Evolutionary conservation across 1,284 basidiomycete species (phyloP).

Genomic region (Lentinus polychrous): DNA sequence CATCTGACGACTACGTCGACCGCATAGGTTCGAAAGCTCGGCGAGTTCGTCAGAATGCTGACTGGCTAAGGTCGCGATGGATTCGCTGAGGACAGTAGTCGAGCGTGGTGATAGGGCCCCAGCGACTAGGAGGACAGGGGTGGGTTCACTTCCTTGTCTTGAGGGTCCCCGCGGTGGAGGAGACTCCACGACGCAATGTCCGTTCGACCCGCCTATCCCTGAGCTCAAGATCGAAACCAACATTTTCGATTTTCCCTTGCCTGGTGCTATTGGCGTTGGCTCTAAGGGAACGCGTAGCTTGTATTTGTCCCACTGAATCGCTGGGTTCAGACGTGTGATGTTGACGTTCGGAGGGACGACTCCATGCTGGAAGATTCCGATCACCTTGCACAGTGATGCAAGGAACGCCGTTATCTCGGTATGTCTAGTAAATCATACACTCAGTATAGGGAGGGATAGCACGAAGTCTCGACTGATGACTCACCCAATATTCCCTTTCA

Average conservation of each 20-base stretch:
- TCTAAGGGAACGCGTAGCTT: slow-evolving; percentile 16
- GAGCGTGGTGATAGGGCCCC: slow-evolving; percentile 30
- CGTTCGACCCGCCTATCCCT: slow-evolving; percentile 35
- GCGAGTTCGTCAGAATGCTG: background rate
- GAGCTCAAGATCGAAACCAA: slow-evolving; percentile 31
- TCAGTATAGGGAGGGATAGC: slow-evolving; percentile 3
- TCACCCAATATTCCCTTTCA: slow-evolving; percentile 42
- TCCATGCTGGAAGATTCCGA: slow-evolving; percentile 25
- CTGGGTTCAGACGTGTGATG: slow-evolving; percentile 25
- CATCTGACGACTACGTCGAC: slow-evolving; percentile 26
- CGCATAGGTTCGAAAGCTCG: slow-evolving; percentile 2
- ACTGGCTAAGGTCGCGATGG: background rate
- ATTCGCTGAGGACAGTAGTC: slow-evolving; percentile 1
- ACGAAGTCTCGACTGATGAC: slow-evolving; percentile 10
- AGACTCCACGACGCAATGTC: slow-evolving; percentile 28
- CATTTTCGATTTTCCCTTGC: slow-evolving; percentile 9
- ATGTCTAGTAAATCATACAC: slow-evolving; percentile 29
- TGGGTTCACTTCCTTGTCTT: no score
- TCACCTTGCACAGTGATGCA: slow-evolving; percentile 33
- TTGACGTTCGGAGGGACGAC: slow-evolving; percentile 33
- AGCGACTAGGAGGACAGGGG: slow-evolving; percentile 23
- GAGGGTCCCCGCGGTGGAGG: slow-evolving; percentile 14
- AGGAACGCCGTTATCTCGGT: slow-evolving; percentile 35
- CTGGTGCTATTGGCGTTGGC: slow-evolving; percentile 13
- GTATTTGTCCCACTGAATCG: slow-evolving; percentile 29